Conservation (phyloP, 2,329 filamentous ascomycete genomes). For the Aureobasidium sp. region DNA sequence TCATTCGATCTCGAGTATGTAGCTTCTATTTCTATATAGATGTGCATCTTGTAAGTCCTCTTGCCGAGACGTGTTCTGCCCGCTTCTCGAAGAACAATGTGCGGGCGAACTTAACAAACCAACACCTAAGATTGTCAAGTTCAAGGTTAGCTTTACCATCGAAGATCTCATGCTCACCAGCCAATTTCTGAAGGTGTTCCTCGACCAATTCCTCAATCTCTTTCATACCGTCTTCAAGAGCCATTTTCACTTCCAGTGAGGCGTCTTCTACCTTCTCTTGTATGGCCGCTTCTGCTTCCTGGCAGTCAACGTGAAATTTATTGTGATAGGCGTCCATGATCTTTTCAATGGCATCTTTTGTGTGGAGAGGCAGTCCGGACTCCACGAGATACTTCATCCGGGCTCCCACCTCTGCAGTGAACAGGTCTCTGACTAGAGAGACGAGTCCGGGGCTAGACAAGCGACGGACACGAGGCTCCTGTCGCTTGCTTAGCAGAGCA, state of each 20-base stretch:
- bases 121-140: background rate
- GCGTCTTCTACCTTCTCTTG: constrained; percentile 4
- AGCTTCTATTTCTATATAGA: background rate
- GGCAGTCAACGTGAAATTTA: background rate
- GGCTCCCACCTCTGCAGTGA: background rate
- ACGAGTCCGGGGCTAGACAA: background rate
- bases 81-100: background rate
- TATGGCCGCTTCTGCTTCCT: background rate
- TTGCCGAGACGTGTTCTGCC: background rate
- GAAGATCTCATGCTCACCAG: background rate
- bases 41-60: background rate
- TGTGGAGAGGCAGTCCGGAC: background rate
- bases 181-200: background rate
- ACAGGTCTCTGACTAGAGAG: background rate
- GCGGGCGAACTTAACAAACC: constrained; percentile 2
- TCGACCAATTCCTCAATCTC: background rate
- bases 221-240: background rate
- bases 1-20: background rate
- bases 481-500: background rate
- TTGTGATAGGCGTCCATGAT: constrained; percentile 1
- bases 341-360: background rate
- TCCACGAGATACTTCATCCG: background rate
- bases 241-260: constrained; percentile 1
- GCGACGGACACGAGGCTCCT: background rate
- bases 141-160: background rate